Conservation (phyloP, 2,329 filamentous ascomycete genomes). For the Fusarium oxysporum region DNA sequence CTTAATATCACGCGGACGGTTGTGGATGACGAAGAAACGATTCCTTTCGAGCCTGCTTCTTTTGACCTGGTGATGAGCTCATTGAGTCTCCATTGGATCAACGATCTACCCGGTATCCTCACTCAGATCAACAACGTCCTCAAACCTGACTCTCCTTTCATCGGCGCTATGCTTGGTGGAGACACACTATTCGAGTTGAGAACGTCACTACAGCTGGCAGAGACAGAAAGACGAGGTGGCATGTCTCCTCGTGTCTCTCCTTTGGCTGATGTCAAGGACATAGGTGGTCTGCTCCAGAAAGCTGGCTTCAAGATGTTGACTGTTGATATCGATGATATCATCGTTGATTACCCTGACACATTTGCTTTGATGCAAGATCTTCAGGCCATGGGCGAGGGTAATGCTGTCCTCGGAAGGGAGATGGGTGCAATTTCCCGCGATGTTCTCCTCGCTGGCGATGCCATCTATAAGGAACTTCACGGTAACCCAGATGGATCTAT, state of each 20-base stretch:
- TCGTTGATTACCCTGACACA: slow-evolving; percentile 91
- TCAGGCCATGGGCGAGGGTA: slow-evolving; percentile 96
- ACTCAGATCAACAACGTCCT: slow-evolving; percentile 86
- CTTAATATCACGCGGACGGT: slow-evolving; percentile 80
- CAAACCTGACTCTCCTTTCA: slow-evolving; percentile 90
- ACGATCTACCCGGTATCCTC: slow-evolving; percentile 88
- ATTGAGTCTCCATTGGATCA: slow-evolving; percentile 95
- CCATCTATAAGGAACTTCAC: slow-evolving; percentile 89
- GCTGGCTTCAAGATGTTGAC: slow-evolving; percentile 96
- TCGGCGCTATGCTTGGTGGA: slow-evolving; percentile 96
- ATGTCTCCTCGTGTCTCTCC: slow-evolving; percentile 92
- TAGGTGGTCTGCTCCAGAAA: slow-evolving; percentile 86
- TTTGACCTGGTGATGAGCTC: slow-evolving; percentile 94
- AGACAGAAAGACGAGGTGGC: slow-evolving; percentile 90
- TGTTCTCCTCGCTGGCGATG: slow-evolving; percentile 86
- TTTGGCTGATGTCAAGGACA: slow-evolving; percentile 89
- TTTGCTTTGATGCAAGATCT: slow-evolving; percentile 94
- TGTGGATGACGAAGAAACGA: slow-evolving; percentile 76
- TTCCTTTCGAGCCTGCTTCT: slow-evolving; percentile 79
- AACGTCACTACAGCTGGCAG: slow-evolving; percentile 91
- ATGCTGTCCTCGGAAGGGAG: slow-evolving; percentile 87
- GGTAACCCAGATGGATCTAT: slow-evolving; percentile 81
- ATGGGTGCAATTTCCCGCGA: slow-evolving; percentile 82
- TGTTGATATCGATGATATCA: slow-evolving; percentile 96
- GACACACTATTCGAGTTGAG: slow-evolving; percentile 94